Conservation (phyloP, 2,329 filamentous ascomycete species). For the Pseudodiploospora longispora region DNA sequence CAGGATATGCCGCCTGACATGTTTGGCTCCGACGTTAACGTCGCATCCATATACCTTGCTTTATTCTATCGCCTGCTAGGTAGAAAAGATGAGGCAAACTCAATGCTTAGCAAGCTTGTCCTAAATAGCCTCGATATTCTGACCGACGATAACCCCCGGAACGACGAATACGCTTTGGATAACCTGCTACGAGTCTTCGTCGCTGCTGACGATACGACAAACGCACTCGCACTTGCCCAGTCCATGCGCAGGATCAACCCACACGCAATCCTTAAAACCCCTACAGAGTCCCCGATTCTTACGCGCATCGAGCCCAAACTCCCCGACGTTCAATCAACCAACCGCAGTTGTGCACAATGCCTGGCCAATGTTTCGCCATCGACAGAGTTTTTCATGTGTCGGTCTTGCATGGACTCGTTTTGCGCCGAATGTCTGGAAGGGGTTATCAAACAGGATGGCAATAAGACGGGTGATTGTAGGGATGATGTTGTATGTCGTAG, state of each 20-base stretch:
- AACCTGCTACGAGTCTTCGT: slow-evolving; percentile 32
- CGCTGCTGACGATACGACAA: slow-evolving; percentile 27
- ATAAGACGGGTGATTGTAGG: slow-evolving; percentile 21
- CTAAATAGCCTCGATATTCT: slow-evolving; percentile 30
- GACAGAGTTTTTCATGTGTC: slow-evolving; percentile 28
- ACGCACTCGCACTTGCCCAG: slow-evolving; percentile 28
- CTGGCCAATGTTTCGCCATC: slow-evolving; percentile 23
- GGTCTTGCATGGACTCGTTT: slow-evolving; percentile 31
- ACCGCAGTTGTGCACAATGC: slow-evolving; percentile 31
- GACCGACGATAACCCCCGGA: slow-evolving; percentile 32
- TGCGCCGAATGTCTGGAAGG: slow-evolving; percentile 26
- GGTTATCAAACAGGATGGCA: slow-evolving; percentile 21
- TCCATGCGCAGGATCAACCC: slow-evolving; percentile 31
- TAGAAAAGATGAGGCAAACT: slow-evolving; percentile 17
- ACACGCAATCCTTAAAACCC: slow-evolving; percentile 17
- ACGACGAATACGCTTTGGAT: slow-evolving; percentile 33
- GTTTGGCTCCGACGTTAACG: slow-evolving; percentile 33
- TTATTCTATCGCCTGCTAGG: slow-evolving; percentile 28
- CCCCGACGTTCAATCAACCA: slow-evolving; percentile 25
- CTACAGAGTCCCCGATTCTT: slow-evolving; percentile 20
- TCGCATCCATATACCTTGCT: slow-evolving; percentile 31
- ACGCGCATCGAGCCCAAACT: slow-evolving; percentile 26
- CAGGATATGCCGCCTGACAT: slow-evolving; percentile 31
- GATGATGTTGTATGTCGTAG: slow-evolving; percentile 24
- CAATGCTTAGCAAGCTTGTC: slow-evolving; percentile 24